A percentile compares a stretch with the other conserved stretches of the same genome.
These are phyloP conservation scores for Chenopodium suecicum DNA, from an alignment of 148 eudicot genomes.

Conservation along the genomic window DNA sequence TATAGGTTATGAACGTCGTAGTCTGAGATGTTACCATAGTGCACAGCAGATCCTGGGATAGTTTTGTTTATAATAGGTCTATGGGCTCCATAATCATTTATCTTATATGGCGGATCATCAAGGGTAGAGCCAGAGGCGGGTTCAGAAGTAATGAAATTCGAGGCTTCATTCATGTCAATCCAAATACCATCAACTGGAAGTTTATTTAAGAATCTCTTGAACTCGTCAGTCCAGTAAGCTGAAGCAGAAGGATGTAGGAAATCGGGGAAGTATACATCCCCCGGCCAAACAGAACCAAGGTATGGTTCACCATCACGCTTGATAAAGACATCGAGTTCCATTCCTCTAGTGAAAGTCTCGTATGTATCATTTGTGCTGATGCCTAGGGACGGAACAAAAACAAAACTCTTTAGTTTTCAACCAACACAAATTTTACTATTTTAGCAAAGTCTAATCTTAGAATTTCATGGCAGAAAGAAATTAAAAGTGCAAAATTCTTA, in stretches of 20 bases:
- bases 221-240: conserved; percentile 63
- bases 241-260: conserved; percentile 52
- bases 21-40: conserved; percentile 46
- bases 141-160: conserved; percentile 61
- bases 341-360: conserved; percentile 62
- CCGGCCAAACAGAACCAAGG: conserved; percentile 84
- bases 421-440: too few relatives aligned
- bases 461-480: background rate
- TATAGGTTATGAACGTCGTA: conserved; percentile 64
- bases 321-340: conserved; percentile 60
- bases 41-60: conserved; percentile 56
- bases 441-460: too few relatives aligned
- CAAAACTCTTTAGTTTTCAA: too few relatives aligned
- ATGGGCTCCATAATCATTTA: conserved; percentile 54
- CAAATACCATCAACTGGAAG: conserved; percentile 81
- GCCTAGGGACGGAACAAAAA: conserved; percentile 35
- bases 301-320: conserved; percentile 63
- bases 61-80: conserved; percentile 51
- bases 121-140: conserved; percentile 49
- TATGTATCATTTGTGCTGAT: conserved; percentile 60
- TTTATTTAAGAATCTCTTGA: conserved; percentile 43
- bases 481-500: conserved; percentile 12
- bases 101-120: conserved; percentile 72
- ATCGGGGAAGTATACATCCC: conserved; percentile 77
- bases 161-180: conserved; percentile 91